These are phyloP conservation scores for Sporothrix pallida DNA, from an alignment of 2,329 filamentous ascomycete genomes.

Conservation along the genomic window DNA sequence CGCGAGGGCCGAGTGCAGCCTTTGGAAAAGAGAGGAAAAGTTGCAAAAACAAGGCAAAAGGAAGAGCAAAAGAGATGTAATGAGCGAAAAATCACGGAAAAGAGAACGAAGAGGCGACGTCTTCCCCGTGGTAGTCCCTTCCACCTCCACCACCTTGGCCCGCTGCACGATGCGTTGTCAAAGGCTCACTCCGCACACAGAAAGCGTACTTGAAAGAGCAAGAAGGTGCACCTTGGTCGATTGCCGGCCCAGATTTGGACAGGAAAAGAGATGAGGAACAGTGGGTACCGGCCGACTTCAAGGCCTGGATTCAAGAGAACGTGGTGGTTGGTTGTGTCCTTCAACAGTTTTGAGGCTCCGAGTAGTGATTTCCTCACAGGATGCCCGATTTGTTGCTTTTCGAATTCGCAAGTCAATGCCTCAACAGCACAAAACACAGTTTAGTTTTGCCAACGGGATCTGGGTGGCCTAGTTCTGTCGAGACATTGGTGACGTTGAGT, in stretches of 20 bases:
- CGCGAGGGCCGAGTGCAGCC: neutral
- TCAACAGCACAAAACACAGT: neutral
- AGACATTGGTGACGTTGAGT: constrained; percentile 1
- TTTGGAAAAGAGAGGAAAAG: neutral
- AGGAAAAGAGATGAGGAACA: neutral
- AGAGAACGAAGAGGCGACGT: constrained; percentile 16
- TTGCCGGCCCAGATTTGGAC: neutral
- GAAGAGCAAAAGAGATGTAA: neutral
- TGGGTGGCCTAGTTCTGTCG: neutral
- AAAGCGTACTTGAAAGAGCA: neutral
- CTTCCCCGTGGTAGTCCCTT: neutral
- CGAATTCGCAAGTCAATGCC: neutral
- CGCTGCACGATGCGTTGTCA: constrained; percentile 39
- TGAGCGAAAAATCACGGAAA: constrained; percentile 6
- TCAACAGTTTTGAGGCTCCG: constrained; percentile 15
- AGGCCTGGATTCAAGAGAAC: neutral
- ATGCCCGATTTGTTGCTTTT: neutral
- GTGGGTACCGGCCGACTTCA: constrained; percentile 2
- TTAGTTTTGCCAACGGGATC: constrained; percentile 6
- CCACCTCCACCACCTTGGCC: constrained; percentile 30
- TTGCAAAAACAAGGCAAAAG: neutral
- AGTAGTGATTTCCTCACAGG: neutral
- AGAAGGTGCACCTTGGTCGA: neutral
- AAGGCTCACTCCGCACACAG: neutral
- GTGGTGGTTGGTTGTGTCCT: neutral